Percentiles rank a stretch among this genome's conserved stretches.
Evolutionary conservation across 352 stramenopile species (phyloP).

Genomic region (Phytophthora sojae): DNA sequence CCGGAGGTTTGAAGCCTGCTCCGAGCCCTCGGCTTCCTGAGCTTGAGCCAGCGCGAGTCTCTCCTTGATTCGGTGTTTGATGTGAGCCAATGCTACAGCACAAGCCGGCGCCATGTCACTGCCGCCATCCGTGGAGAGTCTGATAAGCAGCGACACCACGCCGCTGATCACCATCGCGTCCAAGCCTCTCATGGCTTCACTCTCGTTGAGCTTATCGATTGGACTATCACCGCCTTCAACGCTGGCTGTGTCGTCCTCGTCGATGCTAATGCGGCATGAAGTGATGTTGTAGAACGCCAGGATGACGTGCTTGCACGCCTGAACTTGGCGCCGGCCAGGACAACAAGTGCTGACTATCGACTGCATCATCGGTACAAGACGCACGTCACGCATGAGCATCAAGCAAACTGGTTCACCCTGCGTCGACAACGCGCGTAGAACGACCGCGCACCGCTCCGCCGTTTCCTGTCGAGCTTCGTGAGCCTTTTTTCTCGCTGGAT

Average conservation of each 20-base stretch:
- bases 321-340: slow-evolving; percentile 48
- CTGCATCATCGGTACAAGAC: slow-evolving; percentile 60
- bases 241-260: slow-evolving; percentile 11
- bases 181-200: slow-evolving; percentile 42
- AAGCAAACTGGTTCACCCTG: slow-evolving; percentile 50
- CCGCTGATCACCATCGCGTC: slow-evolving; percentile 59
- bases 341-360: slow-evolving; percentile 46
- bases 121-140: slow-evolving; percentile 53
- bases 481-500: slow-evolving; percentile 24
- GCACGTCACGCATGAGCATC: slow-evolving; percentile 56
- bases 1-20: slow-evolving; percentile 12
- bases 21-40: slow-evolving; percentile 24
- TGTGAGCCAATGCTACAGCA: slow-evolving; percentile 76
- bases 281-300: slow-evolving; percentile 82
- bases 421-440: slow-evolving; percentile 74
- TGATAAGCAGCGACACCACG: slow-evolving; percentile 72
- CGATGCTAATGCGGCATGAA: slow-evolving; percentile 42
- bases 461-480: slow-evolving; percentile 51
- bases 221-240: background rate
- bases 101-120: slow-evolving; percentile 73
- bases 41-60: slow-evolving; percentile 27
- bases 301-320: slow-evolving; percentile 61
- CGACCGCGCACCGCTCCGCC: slow-evolving; percentile 70
- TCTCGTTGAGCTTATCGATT: slow-evolving; percentile 7
- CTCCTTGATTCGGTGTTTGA: slow-evolving; percentile 79